phyloP scores from a whole-genome alignment of 164 flowering plant species.

The Vitis amurensis region DNA sequence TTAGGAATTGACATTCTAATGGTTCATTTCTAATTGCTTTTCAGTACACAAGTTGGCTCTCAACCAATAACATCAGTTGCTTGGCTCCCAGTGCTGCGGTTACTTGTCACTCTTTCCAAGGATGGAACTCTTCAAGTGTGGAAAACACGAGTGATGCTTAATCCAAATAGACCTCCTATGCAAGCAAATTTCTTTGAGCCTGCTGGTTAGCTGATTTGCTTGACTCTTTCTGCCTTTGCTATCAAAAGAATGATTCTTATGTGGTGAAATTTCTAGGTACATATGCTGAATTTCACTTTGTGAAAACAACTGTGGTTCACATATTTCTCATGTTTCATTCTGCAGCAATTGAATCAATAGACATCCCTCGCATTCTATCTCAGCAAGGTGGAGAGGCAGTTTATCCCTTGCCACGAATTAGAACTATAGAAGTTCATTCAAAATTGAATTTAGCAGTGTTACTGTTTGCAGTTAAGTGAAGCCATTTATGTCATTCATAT shows the following conservation, averaged over 20 bases:
- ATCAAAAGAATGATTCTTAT: background rate
- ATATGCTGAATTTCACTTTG: background rate
- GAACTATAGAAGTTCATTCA: slow-evolving; percentile 75
- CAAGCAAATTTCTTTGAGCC: slow-evolving; percentile 94
- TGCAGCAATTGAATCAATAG: slow-evolving; percentile 90
- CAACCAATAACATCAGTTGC: slow-evolving; percentile 82
- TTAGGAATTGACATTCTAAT: background rate
- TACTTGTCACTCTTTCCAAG: slow-evolving; percentile 82
- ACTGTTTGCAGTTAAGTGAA: slow-evolving; percentile 81
- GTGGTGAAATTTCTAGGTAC: background rate
- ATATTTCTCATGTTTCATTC: slow-evolving; percentile 8
- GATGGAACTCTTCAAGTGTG: slow-evolving; percentile 95
- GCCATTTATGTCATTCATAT: background rate
- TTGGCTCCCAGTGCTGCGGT: slow-evolving; percentile 78
- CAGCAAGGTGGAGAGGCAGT: slow-evolving; percentile 96
- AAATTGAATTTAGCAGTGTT: slow-evolving; percentile 82
- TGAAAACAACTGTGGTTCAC: background rate
- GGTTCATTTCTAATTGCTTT: slow-evolving; percentile 15
- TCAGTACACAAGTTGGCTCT: slow-evolving; percentile 93
- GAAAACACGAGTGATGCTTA: slow-evolving; percentile 75
- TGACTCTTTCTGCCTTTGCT: slow-evolving; percentile 3
- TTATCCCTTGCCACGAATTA: slow-evolving; percentile 87
- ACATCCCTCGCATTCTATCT: slow-evolving; percentile 86
- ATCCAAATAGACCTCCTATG: slow-evolving; percentile 85
- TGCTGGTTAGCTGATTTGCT: slow-evolving; percentile 66